Conservation (phyloP, 257 asterid species). For the Lavandula angustifolia region DNA sequence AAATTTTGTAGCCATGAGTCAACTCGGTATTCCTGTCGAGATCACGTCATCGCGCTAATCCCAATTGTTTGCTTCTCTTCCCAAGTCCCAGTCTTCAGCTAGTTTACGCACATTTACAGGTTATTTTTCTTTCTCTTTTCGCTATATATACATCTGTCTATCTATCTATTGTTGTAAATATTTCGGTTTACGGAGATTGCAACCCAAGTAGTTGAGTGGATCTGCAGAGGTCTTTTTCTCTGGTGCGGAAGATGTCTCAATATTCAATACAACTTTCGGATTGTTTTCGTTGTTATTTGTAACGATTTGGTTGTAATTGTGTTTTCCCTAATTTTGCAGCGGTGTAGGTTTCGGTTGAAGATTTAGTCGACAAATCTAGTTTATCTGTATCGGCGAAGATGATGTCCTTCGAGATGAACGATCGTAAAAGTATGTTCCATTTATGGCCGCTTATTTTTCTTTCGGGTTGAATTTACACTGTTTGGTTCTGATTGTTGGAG, state of each 20-base stretch:
- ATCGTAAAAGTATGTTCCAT: constrained; percentile 52
- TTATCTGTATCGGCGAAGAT: constrained; percentile 46
- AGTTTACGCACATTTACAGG: background rate
- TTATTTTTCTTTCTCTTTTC: constrained; percentile 1
- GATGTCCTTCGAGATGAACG: constrained; percentile 87
- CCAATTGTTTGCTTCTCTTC: constrained; percentile 41
- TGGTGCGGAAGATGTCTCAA: constrained; percentile 2
- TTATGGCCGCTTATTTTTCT: background rate
- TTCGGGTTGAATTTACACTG: background rate
- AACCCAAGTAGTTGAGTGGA: constrained; percentile 32
- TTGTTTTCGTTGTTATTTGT: background rate
- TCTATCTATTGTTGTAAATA: background rate
- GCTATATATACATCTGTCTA: background rate
- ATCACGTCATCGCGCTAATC: constrained; percentile 41
- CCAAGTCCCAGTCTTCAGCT: constrained; percentile 31
- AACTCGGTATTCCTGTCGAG: no score
- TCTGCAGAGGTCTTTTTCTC: background rate
- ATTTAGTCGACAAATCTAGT: constrained; percentile 19
- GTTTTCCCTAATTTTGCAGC: constrained; percentile 18
- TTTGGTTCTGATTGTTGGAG: background rate
- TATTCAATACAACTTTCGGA: background rate
- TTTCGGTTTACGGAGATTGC: background rate
- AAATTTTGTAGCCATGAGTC: no score
- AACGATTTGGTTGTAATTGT: constrained; percentile 8
- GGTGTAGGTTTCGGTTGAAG: constrained; percentile 28